Evolutionary conservation across 1,284 basidiomycete genomes (phyloP).

Genomic region (Ustilago vetiveriae): DNA sequence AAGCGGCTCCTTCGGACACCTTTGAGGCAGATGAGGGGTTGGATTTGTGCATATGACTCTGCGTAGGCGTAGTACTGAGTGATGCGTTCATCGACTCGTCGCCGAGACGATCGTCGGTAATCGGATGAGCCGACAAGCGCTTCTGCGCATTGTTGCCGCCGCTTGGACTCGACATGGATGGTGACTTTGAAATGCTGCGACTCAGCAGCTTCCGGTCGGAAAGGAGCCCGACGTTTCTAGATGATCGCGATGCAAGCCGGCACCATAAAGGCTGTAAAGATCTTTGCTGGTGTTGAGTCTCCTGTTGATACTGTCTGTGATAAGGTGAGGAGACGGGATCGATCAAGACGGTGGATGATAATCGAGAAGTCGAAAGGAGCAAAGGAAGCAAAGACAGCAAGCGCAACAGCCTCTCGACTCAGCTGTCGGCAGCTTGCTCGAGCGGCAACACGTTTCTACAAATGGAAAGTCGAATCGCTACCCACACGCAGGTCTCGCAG

Average conservation of each 20-base stretch:
- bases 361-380: too few relatives aligned
- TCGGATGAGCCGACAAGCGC: conserved; percentile 13
- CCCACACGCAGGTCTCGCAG: too few relatives aligned
- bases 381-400: too few relatives aligned
- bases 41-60: conserved; percentile 41
- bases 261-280: conserved; percentile 2
- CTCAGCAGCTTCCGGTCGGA: not conserved
- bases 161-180: conserved; percentile 20
- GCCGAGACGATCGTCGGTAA: not conserved
- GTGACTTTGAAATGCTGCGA: not conserved
- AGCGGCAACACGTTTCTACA: too few relatives aligned
- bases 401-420: too few relatives aligned
- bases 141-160: conserved; percentile 44
- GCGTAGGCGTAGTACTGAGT: conserved; percentile 53
- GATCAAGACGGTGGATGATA: too few relatives aligned
- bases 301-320: too few relatives aligned
- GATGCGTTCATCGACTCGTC: conserved; percentile 39
- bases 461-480: too few relatives aligned
- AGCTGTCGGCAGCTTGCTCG: too few relatives aligned
- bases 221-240: not conserved
- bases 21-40: conserved; percentile 33
- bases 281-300: too few relatives aligned
- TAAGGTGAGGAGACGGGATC: too few relatives aligned
- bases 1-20: not conserved
- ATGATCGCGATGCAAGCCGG: not conserved